Evolutionary conservation across 148 eudicot genomes (phyloP), one percentile per base, ranked within the genome.

Genomic region (Silene conica): DNA sequence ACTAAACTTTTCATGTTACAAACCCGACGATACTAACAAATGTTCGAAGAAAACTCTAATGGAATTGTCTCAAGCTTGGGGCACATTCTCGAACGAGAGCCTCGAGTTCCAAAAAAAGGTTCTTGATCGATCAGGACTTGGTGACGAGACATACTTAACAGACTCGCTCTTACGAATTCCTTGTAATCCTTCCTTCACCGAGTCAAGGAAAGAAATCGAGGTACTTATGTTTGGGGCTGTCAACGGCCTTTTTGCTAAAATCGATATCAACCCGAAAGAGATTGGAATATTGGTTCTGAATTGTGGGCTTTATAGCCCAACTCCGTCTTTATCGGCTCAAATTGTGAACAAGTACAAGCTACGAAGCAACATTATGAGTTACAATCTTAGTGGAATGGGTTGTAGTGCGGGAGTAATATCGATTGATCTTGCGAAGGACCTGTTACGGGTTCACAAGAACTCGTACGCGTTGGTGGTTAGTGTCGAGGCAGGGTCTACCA

Each of bases 351-450:
- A 26, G 21, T 64, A 63, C 38, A 74, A 74, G 62, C 77, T 74
- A 5, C 45, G 77, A 31, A 55, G 77, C n/a, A 74, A 74, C 62
- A 48, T 74, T 12, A 34, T 74, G 48, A 74, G 77, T 56, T 74
- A 63, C 5, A 74, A 31, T 23, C 25, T 74, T 0, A 61, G 70
- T 3, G 77, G 77, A 0, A 74, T 74, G 77, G 70, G 77, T 21
- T 74, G 77, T 28, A 52, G 77, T 26, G 77, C 77, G 8, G 77
- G 77, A 7, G 60, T 74, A 9, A 74, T 74, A 19, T 74, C 77
- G 18, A 26, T 74, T 8, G 77, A 63, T 50, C 50, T 74, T 3
- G 77, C 77, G 18, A 74, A 63, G 26, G 34, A 74, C 1, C 76
- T 74, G 15, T 52, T 74, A 10, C 76, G 64, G 23, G 70, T 63